Conservation (phyloP, 139 green algal species). For the Volvox reticuliferus region DNA sequence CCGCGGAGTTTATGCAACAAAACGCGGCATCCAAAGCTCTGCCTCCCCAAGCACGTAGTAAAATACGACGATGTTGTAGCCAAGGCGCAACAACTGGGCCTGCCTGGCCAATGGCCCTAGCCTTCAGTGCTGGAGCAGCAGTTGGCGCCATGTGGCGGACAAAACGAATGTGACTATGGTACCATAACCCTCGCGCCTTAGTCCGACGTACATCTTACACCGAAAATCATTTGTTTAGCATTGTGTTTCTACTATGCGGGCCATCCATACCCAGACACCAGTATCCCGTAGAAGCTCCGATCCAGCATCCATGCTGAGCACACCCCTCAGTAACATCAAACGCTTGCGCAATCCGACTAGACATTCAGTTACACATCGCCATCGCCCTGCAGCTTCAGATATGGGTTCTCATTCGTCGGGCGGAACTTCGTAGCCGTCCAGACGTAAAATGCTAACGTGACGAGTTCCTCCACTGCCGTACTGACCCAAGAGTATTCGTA, state of each 20-base stretch:
- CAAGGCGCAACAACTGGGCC: background rate
- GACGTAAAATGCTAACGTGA: slow-evolving; percentile 93
- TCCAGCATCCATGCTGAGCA: too few relatives aligned
- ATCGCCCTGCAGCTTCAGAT: slow-evolving; percentile 81
- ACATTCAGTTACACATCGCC: slow-evolving; percentile 64
- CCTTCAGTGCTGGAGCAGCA: background rate
- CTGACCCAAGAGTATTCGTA: slow-evolving; percentile 87
- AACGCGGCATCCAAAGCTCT: background rate
- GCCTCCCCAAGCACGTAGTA: background rate
- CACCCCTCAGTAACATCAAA: too few relatives aligned
- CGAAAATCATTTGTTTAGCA: background rate
- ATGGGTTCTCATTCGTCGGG: slow-evolving; percentile 74
- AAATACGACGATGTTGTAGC: background rate
- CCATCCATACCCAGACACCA: too few relatives aligned
- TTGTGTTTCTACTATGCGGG: too few relatives aligned
- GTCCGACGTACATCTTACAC: background rate
- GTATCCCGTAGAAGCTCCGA: too few relatives aligned
- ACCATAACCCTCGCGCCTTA: background rate
- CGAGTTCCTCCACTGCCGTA: slow-evolving; percentile 80
- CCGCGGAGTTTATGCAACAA: background rate
- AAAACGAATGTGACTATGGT: background rate
- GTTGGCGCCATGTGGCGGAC: background rate
- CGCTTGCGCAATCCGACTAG: background rate
- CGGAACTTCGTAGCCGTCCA: slow-evolving; percentile 89
- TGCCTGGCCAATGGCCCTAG: background rate